Percentiles rank a stretch among this genome's conserved stretches.
Evolutionary conservation across 306 rosid genomes (phyloP).

Genomic region (Prunus armeniaca): DNA sequence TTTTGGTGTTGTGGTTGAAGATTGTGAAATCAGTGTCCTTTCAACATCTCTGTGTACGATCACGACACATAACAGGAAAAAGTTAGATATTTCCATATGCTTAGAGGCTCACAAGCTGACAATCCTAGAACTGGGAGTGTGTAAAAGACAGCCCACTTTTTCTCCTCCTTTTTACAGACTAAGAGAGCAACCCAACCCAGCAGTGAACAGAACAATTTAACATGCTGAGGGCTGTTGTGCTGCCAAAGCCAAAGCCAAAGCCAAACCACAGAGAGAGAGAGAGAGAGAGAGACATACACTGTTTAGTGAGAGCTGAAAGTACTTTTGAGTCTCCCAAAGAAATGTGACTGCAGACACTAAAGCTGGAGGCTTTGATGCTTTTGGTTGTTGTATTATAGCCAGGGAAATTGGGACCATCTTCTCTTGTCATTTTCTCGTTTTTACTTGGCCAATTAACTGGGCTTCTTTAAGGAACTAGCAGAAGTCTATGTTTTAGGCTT

Average conservation of each 20-base stretch:
- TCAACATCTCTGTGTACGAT: slow-evolving; percentile 57
- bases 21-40: slow-evolving; percentile 52
- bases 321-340: slow-evolving; percentile 72
- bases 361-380: slow-evolving; percentile 56
- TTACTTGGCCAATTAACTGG: slow-evolving; percentile 49
- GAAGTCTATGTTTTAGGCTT: slow-evolving; percentile 36
- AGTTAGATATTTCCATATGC: slow-evolving; percentile 38
- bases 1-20: slow-evolving; percentile 12
- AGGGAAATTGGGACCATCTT: slow-evolving; percentile 56
- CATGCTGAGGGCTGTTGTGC: slow-evolving; percentile 38
- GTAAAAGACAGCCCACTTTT: slow-evolving; percentile 72
- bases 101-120: slow-evolving; percentile 59
- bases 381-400: slow-evolving; percentile 45
- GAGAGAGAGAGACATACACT: slow-evolving; percentile 34
- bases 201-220: slow-evolving; percentile 46
- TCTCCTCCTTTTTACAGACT: slow-evolving; percentile 22
- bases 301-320: slow-evolving; percentile 23
- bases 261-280: not conserved
- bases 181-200: slow-evolving; percentile 36
- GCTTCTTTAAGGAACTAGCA: slow-evolving; percentile 53
- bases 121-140: slow-evolving; percentile 77
- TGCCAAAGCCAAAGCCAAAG: slow-evolving; percentile 23
- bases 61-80: slow-evolving; percentile 34
- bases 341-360: slow-evolving; percentile 57
- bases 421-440: slow-evolving; percentile 41